These are phyloP conservation scores for Stachybotrys chartarum DNA, from an alignment of 2,329 filamentous ascomycete genomes.

Conservation along the genomic window DNA sequence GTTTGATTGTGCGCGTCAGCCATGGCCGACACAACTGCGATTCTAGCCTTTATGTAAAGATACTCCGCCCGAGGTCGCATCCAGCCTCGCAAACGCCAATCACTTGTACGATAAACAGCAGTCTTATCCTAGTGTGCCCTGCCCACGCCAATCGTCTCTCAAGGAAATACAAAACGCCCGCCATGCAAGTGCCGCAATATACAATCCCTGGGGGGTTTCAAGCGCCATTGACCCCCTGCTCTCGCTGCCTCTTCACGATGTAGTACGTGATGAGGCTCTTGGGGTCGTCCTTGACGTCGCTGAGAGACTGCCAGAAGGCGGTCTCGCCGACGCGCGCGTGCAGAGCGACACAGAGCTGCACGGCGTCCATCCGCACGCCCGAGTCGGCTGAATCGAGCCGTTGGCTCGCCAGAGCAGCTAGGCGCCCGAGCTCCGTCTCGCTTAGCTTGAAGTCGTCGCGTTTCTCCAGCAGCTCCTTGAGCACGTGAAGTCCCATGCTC, in stretches of 20 bases:
- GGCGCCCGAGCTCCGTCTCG: constrained; percentile 42
- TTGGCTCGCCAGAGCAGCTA: constrained; percentile 43
- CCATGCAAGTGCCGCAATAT: neutral
- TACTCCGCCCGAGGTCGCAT: too few relatives aligned
- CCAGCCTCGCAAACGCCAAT: too few relatives aligned
- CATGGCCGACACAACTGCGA: too few relatives aligned
- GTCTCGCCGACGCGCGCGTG: constrained; percentile 55
- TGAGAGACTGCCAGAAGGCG: constrained; percentile 62
- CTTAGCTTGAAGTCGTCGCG: constrained; percentile 39
- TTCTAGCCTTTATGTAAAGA: too few relatives aligned
- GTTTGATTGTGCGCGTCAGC: too few relatives aligned
- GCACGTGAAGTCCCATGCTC: constrained; percentile 57
- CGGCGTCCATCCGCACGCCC: constrained; percentile 65
- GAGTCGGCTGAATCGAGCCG: constrained; percentile 56
- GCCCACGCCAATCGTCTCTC: too few relatives aligned
- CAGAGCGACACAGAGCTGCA: constrained; percentile 68
- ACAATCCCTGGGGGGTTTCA: neutral
- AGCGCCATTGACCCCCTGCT: constrained; percentile 24
- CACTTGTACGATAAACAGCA: too few relatives aligned
- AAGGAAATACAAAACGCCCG: neutral
- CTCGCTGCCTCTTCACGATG: constrained; percentile 63
- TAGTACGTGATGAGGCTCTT: constrained; percentile 77
- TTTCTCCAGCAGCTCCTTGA: constrained; percentile 51
- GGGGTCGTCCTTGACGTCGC: constrained; percentile 60
- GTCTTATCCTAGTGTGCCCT: too few relatives aligned